phyloP scores from a whole-genome alignment of 805 yeast genomes.

The Yarrowia sp. region DNA sequence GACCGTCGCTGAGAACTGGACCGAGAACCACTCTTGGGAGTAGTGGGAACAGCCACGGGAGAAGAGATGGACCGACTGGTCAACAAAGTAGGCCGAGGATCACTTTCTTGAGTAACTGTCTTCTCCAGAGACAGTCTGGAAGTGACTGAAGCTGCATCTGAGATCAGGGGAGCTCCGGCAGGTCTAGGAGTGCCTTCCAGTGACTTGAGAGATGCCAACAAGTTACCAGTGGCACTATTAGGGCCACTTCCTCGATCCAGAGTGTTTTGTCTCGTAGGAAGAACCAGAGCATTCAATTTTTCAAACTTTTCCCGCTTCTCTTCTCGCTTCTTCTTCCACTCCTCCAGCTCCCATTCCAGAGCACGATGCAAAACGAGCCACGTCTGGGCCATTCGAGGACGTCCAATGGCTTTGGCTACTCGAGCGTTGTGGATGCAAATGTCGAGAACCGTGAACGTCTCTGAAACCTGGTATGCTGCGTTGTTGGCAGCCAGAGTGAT shows the following conservation, averaged over 20 bases:
- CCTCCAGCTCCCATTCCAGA: constrained; percentile 50
- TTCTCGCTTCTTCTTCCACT: constrained; percentile 19
- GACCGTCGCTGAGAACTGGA: constrained; percentile 4
- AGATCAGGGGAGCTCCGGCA: background rate
- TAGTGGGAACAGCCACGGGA: constrained; percentile 23
- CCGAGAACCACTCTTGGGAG: constrained; percentile 12
- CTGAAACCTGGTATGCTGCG: background rate
- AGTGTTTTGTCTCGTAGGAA: constrained; percentile 6
- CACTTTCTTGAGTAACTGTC: constrained; percentile 19
- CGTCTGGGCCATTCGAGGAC: constrained; percentile 63
- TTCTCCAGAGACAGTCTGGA: constrained; percentile 24
- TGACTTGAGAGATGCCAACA: background rate
- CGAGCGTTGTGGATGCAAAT: constrained; percentile 33
- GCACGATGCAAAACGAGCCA: constrained; percentile 65
- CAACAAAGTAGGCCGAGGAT: background rate
- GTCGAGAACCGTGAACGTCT: constrained; percentile 8
- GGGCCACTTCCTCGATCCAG: constrained; percentile 4
- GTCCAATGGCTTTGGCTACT: constrained; percentile 53
- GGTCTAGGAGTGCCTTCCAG: constrained; percentile 3
- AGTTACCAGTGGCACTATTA: background rate
- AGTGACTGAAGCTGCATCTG: constrained; percentile 4
- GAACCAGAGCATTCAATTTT: background rate
- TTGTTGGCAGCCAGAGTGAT: constrained; percentile 24
- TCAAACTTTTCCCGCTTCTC: constrained; percentile 12
- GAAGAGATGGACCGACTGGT: background rate